Percentiles rank a stretch among this genome's conserved stretches.
Conservation (phyloP, 306 rosid species). For the Acacia confusa region DNA sequence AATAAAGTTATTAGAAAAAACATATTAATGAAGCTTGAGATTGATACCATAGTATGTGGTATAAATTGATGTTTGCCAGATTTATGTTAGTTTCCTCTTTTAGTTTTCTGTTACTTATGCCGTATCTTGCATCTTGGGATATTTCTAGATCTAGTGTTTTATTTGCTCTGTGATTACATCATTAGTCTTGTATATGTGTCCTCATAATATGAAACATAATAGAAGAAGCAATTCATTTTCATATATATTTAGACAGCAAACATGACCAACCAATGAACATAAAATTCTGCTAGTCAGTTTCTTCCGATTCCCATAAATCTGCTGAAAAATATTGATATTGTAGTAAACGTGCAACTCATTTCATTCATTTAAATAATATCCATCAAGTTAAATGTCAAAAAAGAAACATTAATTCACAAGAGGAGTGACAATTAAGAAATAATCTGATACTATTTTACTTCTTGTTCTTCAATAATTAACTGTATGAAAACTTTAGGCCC, state of each 20-base stretch:
- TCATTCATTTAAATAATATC: conserved; percentile 9
- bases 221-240: background rate
- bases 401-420: background rate
- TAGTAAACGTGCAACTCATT: conserved; percentile 22
- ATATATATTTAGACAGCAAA: conserved; percentile 5
- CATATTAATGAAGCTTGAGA: background rate
- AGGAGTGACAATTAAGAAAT: conserved; percentile 7
- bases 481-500: conserved; percentile 10
- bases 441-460: background rate
- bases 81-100: background rate
- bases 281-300: conserved; percentile 21
- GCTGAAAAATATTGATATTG: conserved; percentile 6
- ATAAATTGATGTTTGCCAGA: background rate
- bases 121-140: background rate
- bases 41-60: background rate
- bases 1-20: conserved; percentile 4
- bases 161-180: background rate
- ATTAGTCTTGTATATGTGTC: background rate
- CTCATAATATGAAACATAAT: background rate
- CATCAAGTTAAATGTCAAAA: conserved; percentile 14
- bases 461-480: conserved; percentile 25
- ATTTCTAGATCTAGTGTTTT: background rate
- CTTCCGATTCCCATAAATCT: conserved; percentile 30
- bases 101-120: background rate
- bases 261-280: conserved; percentile 10